These are phyloP conservation scores for Adenanthera pavonina DNA, from an alignment of 306 rosid species.

Conservation along the genomic window DNA sequence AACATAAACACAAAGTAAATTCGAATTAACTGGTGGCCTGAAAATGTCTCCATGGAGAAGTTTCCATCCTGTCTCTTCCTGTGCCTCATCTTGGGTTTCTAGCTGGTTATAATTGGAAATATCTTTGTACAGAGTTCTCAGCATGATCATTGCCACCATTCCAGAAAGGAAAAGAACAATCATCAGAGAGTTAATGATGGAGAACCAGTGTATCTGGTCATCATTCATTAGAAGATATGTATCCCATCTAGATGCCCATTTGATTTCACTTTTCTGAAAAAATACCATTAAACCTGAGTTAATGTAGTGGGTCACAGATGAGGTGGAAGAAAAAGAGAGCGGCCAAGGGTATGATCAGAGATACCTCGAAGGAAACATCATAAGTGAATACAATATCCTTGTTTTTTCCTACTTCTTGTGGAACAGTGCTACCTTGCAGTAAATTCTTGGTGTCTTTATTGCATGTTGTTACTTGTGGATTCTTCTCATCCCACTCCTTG, in stretches of 20 bases:
- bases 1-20: slow-evolving; percentile 90
- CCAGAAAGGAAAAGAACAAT: slow-evolving; percentile 99
- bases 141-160: slow-evolving; percentile 99
- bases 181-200: slow-evolving; percentile 97
- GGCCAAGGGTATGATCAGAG: slow-evolving; percentile 33
- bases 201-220: slow-evolving; percentile 99
- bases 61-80: slow-evolving; percentile 99
- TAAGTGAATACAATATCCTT: slow-evolving; percentile 88
- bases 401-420: slow-evolving; percentile 85
- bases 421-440: slow-evolving; percentile 84
- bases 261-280: slow-evolving; percentile 86
- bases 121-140: slow-evolving; percentile 98
- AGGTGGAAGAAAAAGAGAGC: slow-evolving; percentile 3
- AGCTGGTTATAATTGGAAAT: slow-evolving; percentile 98
- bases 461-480: slow-evolving; percentile 87
- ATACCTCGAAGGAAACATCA: slow-evolving; percentile 96
- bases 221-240: slow-evolving; percentile 99
- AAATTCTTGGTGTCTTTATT: slow-evolving; percentile 88
- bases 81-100: slow-evolving; percentile 99
- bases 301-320: slow-evolving; percentile 15
- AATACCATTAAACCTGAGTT: slow-evolving; percentile 26
- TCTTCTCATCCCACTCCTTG: slow-evolving; percentile 85
- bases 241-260: slow-evolving; percentile 99
- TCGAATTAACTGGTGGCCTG: slow-evolving; percentile 89
- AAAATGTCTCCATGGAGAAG: slow-evolving; percentile 98